Base-by-base conservation (phyloP, 2,329 filamentous ascomycete genomes). In the Fusarium hainanense region DNA sequence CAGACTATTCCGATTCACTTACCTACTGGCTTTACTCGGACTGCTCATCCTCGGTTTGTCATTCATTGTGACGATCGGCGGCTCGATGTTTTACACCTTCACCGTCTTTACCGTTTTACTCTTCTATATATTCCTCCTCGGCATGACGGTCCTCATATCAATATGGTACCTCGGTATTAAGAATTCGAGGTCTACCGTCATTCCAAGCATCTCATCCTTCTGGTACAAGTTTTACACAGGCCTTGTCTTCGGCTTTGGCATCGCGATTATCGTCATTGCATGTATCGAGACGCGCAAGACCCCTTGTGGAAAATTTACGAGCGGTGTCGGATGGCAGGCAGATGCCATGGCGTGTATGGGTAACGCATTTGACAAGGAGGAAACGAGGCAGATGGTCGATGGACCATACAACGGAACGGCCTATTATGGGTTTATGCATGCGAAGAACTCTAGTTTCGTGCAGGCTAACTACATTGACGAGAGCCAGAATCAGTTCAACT, bases 271-370 rank as follows among this genome's bases (percentile, higher is more conserved):
- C 14, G 12, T 32, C 0, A 55, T 67, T 13, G 56, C 64, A 2
- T 66, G 62, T 2, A 43, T 67, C 1, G 64, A 67, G 25, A 67
- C 64, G 0, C 51, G 62, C 2, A 66, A 52, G 18, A 67, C 64
- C 3, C 62, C 62, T 0, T 67, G 64, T 6, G 64, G 64, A 52
- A 67, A 66, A 1, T 67, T 56, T 21, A 67, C 64, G 3, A 67
- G 63, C 1, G 63, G 63, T 3, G 27, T 27, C 1, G 37, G 47
- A 6, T 27, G 27, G n/a, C n/a, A 34, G 4, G 63, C 37, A 9
- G 63, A 66, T 43, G 28, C 48, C 1, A 2, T 37, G 23, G 59
- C 63, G 7, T 66, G 63, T 2, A 55, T 63, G 43, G 49, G 28
- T 0, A 11, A 4, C 4, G 30, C 20, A 2, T 56, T 49, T 6